Evolutionary conservation across 306 rosid species (phyloP).

Genomic region (Luffa aegyptiaca): DNA sequence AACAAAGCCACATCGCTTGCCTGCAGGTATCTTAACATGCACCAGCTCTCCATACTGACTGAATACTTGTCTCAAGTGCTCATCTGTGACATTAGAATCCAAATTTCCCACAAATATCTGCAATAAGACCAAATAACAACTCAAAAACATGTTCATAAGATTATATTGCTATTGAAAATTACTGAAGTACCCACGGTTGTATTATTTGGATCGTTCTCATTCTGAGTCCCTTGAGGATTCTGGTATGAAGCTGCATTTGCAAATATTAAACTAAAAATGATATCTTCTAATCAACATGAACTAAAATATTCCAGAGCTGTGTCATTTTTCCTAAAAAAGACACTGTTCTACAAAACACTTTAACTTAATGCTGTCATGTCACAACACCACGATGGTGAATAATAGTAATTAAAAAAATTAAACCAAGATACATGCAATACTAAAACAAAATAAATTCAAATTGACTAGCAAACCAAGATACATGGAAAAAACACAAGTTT

Average conservation of each 20-base stretch:
- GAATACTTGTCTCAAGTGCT: constrained; percentile 83
- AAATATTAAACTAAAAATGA: constrained; percentile 18
- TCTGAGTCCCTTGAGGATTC: constrained; percentile 64
- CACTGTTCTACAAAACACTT: neutral
- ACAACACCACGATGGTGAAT: neutral
- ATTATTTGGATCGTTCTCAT: constrained; percentile 82
- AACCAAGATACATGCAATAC: neutral
- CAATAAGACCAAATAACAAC: constrained; percentile 2
- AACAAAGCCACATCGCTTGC: constrained; percentile 97
- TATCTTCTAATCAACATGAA: neutral
- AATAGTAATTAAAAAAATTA: neutral
- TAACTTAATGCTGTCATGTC: neutral
- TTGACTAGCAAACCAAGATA: neutral
- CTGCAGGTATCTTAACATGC: constrained; percentile 91
- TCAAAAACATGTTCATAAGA: constrained; percentile 11
- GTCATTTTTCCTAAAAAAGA: neutral
- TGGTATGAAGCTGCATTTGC: constrained; percentile 77
- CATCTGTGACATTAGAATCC: constrained; percentile 80
- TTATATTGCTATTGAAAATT: constrained; percentile 7
- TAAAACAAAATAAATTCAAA: neutral
- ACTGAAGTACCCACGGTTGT: constrained; percentile 68
- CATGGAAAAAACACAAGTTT: neutral
- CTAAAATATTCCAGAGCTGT: neutral
- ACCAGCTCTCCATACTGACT: constrained; percentile 70
- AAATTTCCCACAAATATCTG: constrained; percentile 96